Evolutionary conservation across 306 rosid species (phyloP).

Genomic region (Acacia confusa): DNA sequence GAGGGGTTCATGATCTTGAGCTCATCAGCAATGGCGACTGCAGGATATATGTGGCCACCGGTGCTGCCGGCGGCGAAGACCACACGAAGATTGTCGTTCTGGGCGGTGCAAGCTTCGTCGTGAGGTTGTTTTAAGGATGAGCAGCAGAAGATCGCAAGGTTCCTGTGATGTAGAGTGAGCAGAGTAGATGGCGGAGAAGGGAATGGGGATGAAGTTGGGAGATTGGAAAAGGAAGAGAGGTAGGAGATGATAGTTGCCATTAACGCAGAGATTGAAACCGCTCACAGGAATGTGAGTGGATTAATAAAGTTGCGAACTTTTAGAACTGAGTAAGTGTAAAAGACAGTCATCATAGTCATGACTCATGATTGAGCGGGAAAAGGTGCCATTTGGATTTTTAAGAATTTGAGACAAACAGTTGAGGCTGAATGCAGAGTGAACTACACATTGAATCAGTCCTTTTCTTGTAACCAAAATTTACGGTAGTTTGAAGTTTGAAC

Average conservation of each 20-base stretch:
- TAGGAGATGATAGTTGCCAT: slow-evolving; percentile 42
- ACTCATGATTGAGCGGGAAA: not conserved
- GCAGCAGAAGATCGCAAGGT: slow-evolving; percentile 38
- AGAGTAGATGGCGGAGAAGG: slow-evolving; percentile 13
- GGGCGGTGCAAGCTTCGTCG: slow-evolving; percentile 27
- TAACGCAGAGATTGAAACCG: slow-evolving; percentile 27
- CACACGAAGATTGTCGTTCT: slow-evolving; percentile 46
- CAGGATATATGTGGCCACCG: slow-evolving; percentile 73
- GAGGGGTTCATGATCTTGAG: slow-evolving; percentile 46
- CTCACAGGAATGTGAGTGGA: slow-evolving; percentile 7
- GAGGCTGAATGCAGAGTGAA: not conserved
- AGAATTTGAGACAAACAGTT: not conserved
- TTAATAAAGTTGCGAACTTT: not conserved
- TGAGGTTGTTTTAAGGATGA: slow-evolving; percentile 36
- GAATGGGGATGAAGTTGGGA: slow-evolving; percentile 7
- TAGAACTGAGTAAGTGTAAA: not conserved
- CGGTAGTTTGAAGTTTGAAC: not conserved
- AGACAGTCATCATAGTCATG: not conserved
- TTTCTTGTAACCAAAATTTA: not conserved
- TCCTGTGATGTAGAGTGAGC: slow-evolving; percentile 31
- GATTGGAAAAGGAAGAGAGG: slow-evolving; percentile 25
- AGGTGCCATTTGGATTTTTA: not conserved
- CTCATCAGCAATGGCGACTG: slow-evolving; percentile 79
- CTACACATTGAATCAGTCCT: not conserved
- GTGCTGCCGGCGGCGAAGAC: slow-evolving; percentile 73